Conservation (phyloP, 2,329 filamentous ascomycete species). For the Fonsecaea nubica region DNA sequence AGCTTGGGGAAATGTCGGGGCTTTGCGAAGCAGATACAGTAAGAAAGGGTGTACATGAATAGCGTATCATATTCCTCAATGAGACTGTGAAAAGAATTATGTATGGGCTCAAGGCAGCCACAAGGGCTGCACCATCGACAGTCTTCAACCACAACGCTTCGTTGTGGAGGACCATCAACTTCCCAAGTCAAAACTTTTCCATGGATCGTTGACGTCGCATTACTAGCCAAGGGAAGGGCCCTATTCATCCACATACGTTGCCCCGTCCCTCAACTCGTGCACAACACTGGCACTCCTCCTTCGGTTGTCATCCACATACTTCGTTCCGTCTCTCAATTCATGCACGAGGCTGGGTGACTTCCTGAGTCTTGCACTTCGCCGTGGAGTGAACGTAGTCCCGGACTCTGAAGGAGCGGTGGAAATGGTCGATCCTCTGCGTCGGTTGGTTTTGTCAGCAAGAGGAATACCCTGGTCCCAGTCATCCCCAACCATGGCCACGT, state of each 20-base stretch:
- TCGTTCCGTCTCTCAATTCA: slow-evolving; percentile 40
- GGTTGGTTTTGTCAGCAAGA: slow-evolving; percentile 16
- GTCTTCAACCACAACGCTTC: not conserved
- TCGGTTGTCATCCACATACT: slow-evolving; percentile 37
- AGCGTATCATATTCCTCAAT: slow-evolving; percentile 3
- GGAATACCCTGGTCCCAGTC: slow-evolving; percentile 5
- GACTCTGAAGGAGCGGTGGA: slow-evolving; percentile 22
- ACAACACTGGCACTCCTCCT: slow-evolving; percentile 30
- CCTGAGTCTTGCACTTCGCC: slow-evolving; percentile 27
- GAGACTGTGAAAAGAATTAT: not conserved
- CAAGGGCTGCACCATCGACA: not conserved
- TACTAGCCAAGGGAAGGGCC: not conserved
- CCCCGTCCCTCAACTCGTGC: slow-evolving; percentile 38
- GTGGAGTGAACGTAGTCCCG: slow-evolving; percentile 22
- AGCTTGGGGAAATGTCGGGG: not conserved
- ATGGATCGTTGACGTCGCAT: not conserved
- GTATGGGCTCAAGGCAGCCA: not conserved
- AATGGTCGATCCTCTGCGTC: slow-evolving; percentile 25
- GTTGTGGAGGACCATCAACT: not conserved
- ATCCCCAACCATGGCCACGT: slow-evolving; percentile 1
- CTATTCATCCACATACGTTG: slow-evolving; percentile 35
- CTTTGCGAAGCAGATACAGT: not conserved
- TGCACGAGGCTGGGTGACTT: slow-evolving; percentile 36
- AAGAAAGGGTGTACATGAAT: slow-evolving; percentile 17
- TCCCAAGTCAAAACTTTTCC: not conserved